Evolutionary conservation across 805 yeast genomes (phyloP).

Genomic region (Candida ortonii): DNA sequence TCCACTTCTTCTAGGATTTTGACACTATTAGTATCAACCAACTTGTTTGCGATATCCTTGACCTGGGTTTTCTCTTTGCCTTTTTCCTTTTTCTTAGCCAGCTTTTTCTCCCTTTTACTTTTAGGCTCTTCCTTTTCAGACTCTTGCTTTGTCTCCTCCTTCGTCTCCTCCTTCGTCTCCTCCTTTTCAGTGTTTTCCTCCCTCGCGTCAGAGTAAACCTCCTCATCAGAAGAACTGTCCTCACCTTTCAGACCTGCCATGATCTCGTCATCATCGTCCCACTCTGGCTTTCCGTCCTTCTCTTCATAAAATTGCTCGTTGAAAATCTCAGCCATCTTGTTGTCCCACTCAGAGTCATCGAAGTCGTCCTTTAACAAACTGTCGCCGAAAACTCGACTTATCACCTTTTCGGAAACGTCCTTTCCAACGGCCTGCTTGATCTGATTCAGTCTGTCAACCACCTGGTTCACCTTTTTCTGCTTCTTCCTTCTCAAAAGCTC

Average conservation of each 20-base stretch:
- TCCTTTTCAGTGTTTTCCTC: constrained; percentile 32
- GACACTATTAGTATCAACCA: constrained; percentile 71
- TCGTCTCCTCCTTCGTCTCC: constrained; percentile 31
- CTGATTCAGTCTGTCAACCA: constrained; percentile 65
- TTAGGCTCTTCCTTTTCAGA: constrained; percentile 30
- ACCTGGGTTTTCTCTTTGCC: constrained; percentile 63
- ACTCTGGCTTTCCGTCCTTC: constrained; percentile 55
- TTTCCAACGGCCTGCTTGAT: constrained; percentile 69
- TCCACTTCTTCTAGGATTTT: constrained; percentile 68
- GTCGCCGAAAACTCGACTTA: constrained; percentile 67
- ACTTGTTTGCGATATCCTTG: constrained; percentile 66
- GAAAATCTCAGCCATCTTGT: constrained; percentile 77
- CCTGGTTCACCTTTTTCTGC: constrained; percentile 70
- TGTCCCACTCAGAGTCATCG: constrained; percentile 89
- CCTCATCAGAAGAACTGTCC: constrained; percentile 40
- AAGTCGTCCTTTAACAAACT: constrained; percentile 82
- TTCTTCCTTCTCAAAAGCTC: constrained; percentile 67
- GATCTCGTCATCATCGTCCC: constrained; percentile 60
- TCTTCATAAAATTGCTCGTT: constrained; percentile 78
- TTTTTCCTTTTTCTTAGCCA: constrained; percentile 49
- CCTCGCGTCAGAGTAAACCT: constrained; percentile 29
- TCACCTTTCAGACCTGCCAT: constrained; percentile 40
- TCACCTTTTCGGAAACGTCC: constrained; percentile 55
- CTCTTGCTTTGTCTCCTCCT: constrained; percentile 23
- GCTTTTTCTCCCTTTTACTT: constrained; percentile 53